Base-by-base conservation (phyloP, 2,329 filamentous ascomycete species). In the Karstenula rhodostoma region DNA sequence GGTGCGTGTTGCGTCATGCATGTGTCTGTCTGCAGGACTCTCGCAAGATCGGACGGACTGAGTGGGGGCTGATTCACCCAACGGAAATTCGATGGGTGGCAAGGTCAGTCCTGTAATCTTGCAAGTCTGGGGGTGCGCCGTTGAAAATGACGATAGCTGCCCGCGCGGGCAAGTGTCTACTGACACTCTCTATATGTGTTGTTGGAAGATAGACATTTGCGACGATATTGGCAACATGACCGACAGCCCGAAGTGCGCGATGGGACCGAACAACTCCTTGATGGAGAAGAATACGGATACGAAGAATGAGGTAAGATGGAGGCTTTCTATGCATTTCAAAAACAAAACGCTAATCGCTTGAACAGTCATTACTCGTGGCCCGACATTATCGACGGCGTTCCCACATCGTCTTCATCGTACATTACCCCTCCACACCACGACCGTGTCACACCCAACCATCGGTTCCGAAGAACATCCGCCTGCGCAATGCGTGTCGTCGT, bases 401-500 rank as follows among this genome's bases (percentile, higher is more conserved):
- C 37, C 51, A 54, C 35, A 15, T 46, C 27, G 44, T 27, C 2
- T 54, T 51, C 29, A n/a, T 35, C 19, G 29, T 55, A n/a, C 25
- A 53, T 50, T 56, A 52, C 46, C 59, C 61, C 25, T 43, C 49
- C 23, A 37, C 58, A 15, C 64, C 64, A 3, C 37, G 29, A 9
- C 62, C 56, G 7, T 63, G 61, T 50, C 60, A 64, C 40, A 66
- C 62, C 2, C 59, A 52, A 13, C 57, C 57, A 10, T 63, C 62
- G 23, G 49, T 62, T 13, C 64, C 62, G 7, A 62, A 56, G 46
- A 61, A 59, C 44, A 32, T 55, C 8, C 60, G 48, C 51, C 12
- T 35, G 7, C 48, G 25, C 43, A 52, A 23, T 35, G 44, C 48
- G 32, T 49, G 33, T 13, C 57, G 46, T 22, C 47, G 19, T 6